Conservation (phyloP, 2,329 filamentous ascomycete genomes). For the Hypomyces perniciosus region DNA sequence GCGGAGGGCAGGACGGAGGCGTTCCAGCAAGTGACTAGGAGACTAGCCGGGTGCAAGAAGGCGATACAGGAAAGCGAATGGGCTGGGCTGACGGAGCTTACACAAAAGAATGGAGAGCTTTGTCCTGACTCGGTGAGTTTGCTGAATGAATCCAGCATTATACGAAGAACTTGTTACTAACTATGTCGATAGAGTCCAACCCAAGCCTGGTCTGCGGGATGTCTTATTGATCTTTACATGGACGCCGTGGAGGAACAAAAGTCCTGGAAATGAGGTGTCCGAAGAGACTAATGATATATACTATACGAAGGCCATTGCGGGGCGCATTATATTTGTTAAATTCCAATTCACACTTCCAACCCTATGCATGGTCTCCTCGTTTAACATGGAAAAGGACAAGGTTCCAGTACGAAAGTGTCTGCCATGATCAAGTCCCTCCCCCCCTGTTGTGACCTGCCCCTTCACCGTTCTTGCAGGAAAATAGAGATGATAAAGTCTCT, state of each 20-base stretch:
- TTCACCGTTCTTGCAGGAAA: too few relatives aligned
- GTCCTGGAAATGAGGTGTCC: slow-evolving; percentile 8
- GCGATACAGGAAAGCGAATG: slow-evolving; percentile 75
- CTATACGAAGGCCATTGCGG: too few relatives aligned
- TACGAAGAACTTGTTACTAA: slow-evolving; percentile 11
- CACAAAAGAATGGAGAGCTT: slow-evolving; percentile 77
- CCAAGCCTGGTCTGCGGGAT: slow-evolving; percentile 93
- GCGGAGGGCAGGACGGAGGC: slow-evolving; percentile 69
- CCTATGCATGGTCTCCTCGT: too few relatives aligned
- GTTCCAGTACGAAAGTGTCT: too few relatives aligned
- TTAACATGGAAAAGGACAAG: too few relatives aligned
- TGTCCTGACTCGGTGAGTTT: slow-evolving; percentile 79
- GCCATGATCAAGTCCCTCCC: too few relatives aligned
- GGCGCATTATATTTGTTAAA: too few relatives aligned
- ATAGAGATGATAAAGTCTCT: neutral
- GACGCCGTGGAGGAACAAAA: slow-evolving; percentile 62
- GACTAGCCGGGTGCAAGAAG: slow-evolving; percentile 77
- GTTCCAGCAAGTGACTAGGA: slow-evolving; percentile 87
- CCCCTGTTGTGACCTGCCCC: too few relatives aligned
- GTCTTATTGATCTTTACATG: slow-evolving; percentile 92
- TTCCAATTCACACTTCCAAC: too few relatives aligned
- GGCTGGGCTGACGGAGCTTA: slow-evolving; percentile 89
- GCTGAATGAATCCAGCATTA: neutral
- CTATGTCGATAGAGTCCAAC: slow-evolving; percentile 64
- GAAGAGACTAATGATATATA: too few relatives aligned